phyloP scores from a whole-genome alignment of 2,329 filamentous ascomycete species.

The Ascochyta clinopodiicola region DNA sequence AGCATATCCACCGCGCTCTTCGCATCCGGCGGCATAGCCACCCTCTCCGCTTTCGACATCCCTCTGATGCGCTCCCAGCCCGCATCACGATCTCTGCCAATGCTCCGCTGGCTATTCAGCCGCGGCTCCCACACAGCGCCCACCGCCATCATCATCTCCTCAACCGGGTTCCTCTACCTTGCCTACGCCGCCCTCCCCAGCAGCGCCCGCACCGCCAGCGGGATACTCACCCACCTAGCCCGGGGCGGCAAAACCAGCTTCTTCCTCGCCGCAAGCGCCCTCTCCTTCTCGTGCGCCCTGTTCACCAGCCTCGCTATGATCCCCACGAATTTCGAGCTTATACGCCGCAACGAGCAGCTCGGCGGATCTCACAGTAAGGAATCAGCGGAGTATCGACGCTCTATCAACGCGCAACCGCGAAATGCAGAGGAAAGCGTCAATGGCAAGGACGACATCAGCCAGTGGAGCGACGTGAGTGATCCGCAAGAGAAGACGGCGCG shows the following conservation, averaged over 20 bases:
- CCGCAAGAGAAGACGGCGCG: slow-evolving; percentile 27
- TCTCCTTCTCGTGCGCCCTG: slow-evolving; percentile 30
- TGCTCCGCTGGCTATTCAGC: slow-evolving; percentile 47
- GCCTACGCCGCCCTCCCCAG: slow-evolving; percentile 23
- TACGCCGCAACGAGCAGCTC: slow-evolving; percentile 31
- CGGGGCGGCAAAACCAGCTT: slow-evolving; percentile 17
- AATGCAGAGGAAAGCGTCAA: slow-evolving; percentile 30
- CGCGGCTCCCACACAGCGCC: slow-evolving; percentile 48
- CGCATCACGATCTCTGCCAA: slow-evolving; percentile 47
- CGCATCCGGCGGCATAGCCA: slow-evolving; percentile 44
- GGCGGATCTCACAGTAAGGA: slow-evolving; percentile 23
- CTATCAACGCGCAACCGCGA: slow-evolving; percentile 1
- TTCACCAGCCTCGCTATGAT: slow-evolving; percentile 28
- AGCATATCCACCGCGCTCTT: slow-evolving; percentile 43
- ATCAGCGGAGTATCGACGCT: slow-evolving; percentile 7
- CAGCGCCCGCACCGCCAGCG: background rate
- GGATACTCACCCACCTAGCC: background rate
- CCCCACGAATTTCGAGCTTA: slow-evolving; percentile 33
- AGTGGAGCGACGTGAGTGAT: slow-evolving; percentile 37
- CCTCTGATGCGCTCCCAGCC: slow-evolving; percentile 44
- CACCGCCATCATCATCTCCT: slow-evolving; percentile 33
- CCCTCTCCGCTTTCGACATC: slow-evolving; percentile 43
- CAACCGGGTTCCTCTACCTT: slow-evolving; percentile 37
- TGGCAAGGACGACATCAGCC: slow-evolving; percentile 31
- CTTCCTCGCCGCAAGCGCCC: slow-evolving; percentile 24